A percentile compares a stretch with the other conserved stretches of the same genome.
Evolutionary conservation across 2,329 filamentous ascomycete species (phyloP).

Genomic region (Plenodomus lindquistii): DNA sequence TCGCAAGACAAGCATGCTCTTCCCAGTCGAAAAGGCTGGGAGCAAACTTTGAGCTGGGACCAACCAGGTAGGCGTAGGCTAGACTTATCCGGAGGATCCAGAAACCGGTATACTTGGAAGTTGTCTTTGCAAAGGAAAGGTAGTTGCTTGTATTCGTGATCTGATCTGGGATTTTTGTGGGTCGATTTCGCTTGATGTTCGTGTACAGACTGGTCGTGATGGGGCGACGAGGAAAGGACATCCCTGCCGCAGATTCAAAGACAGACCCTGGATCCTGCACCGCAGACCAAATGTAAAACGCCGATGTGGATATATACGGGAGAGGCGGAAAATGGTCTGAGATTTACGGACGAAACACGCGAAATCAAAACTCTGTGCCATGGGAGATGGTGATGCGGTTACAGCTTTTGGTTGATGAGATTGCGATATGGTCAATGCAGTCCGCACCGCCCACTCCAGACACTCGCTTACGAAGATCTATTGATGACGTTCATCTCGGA

Average conservation of each 20-base stretch:
- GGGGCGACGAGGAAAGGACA: conserved; percentile 21
- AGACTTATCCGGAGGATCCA: conserved; percentile 10
- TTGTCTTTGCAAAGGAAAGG: conserved; percentile 16
- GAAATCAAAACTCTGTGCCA: not conserved
- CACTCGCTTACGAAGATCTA: not conserved
- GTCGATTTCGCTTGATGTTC: conserved; percentile 18
- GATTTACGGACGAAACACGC: conserved; percentile 12
- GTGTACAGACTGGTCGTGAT: conserved; percentile 20
- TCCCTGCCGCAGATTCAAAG: conserved; percentile 24
- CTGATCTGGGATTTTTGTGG: conserved; percentile 17
- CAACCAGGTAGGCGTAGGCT: conserved; percentile 10
- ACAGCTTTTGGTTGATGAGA: not conserved
- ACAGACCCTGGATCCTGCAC: conserved; percentile 21
- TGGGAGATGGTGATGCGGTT: not conserved
- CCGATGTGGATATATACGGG: conserved; percentile 5
- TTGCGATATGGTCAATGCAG: not conserved
- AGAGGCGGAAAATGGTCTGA: conserved; percentile 12
- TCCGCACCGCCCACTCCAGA: not conserved
- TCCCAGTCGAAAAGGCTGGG: conserved; percentile 9
- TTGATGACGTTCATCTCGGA: not conserved
- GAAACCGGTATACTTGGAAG: conserved; percentile 12
- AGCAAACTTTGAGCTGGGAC: conserved; percentile 5
- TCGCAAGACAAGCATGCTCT: conserved; percentile 24
- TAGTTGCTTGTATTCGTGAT: conserved; percentile 14
- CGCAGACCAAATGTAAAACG: conserved; percentile 22